Percentiles rank a stretch among this genome's conserved stretches.
phyloP scores from a whole-genome alignment of 805 yeast genomes.

The Wickerhamiella sergipiensis region DNA sequence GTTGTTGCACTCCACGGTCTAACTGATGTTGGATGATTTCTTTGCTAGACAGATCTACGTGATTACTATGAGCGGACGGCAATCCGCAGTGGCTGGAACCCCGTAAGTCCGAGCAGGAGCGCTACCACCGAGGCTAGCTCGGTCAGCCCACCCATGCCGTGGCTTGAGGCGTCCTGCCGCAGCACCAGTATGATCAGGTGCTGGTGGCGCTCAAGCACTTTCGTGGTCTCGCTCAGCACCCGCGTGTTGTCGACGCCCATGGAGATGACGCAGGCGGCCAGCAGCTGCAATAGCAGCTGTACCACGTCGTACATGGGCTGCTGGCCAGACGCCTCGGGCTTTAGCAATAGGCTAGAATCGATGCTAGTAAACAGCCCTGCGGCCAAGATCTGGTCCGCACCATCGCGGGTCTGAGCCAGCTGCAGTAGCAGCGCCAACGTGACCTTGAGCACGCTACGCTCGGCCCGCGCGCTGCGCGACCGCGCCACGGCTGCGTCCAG shows the following conservation, averaged over 20 bases:
- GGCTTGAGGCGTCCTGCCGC: slow-evolving; percentile 36
- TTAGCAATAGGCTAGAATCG: slow-evolving; percentile 40
- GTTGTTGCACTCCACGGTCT: too few relatives aligned
- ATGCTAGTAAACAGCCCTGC: slow-evolving; percentile 56
- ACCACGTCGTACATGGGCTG: slow-evolving; percentile 43
- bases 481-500: slow-evolving; percentile 18
- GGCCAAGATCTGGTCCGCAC: slow-evolving; percentile 66
- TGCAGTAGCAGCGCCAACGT: slow-evolving; percentile 55
- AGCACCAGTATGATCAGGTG: slow-evolving; percentile 47
- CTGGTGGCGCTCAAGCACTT: slow-evolving; percentile 38
- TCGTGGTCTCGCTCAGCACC: slow-evolving; percentile 39
- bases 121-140: slow-evolving; percentile 41
- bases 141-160: slow-evolving; percentile 20
- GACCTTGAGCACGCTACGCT: slow-evolving; percentile 46
- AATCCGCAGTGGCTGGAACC: slow-evolving; percentile 4
- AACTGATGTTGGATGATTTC: too few relatives aligned
- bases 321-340: slow-evolving; percentile 65
- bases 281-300: slow-evolving; percentile 60
- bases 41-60: too few relatives aligned
- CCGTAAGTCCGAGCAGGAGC: slow-evolving; percentile 38
- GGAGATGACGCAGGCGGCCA: slow-evolving; percentile 52
- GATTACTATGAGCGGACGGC: background rate
- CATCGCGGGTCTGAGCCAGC: slow-evolving; percentile 60
- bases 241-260: slow-evolving; percentile 64
- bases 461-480: slow-evolving; percentile 20